A percentile compares a stretch with the other conserved stretches of the same genome.
Conservation (phyloP, 768 basidiomycete genomes). For the Boletus eberwhitei region DNA sequence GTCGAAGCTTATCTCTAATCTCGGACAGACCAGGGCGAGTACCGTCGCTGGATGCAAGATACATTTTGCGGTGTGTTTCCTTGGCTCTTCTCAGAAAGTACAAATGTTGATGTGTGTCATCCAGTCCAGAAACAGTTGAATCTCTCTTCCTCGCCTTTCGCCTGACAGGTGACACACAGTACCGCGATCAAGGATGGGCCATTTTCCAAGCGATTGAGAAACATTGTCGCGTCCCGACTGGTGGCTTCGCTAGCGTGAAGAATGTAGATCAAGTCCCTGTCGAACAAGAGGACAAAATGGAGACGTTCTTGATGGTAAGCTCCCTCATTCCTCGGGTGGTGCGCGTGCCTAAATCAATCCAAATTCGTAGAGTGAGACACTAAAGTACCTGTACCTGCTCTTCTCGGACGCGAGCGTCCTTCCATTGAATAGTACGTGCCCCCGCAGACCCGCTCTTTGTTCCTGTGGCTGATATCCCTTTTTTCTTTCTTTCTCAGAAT, state of each 20-base stretch:
- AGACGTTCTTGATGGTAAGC: constrained; percentile 87
- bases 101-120: background rate
- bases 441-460: background rate
- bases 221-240: constrained; percentile 71
- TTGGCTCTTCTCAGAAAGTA: background rate
- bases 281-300: constrained; percentile 84
- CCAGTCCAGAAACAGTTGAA: constrained; percentile 89
- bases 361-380: constrained; percentile 67
- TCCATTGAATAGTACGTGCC: constrained; percentile 65
- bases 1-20: constrained; percentile 1
- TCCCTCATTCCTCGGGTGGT: background rate
- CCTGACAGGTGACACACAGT: constrained; percentile 79
- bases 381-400: constrained; percentile 88
- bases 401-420: constrained; percentile 75
- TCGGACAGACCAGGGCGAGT: constrained; percentile 21
- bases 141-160: constrained; percentile 90
- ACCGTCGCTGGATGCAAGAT: constrained; percentile 76
- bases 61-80: constrained; percentile 75
- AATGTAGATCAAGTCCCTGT: constrained; percentile 80
- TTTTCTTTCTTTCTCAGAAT: constrained; percentile 42
- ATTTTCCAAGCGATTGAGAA: constrained; percentile 89
- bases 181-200: constrained; percentile 81
- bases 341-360: background rate
- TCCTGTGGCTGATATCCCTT: constrained; percentile 5
- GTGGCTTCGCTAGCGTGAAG: constrained; percentile 80